These are phyloP conservation scores for Mucor indicus DNA, from an alignment of 371 early-diverging fungal genomes.

Conservation along the genomic window DNA sequence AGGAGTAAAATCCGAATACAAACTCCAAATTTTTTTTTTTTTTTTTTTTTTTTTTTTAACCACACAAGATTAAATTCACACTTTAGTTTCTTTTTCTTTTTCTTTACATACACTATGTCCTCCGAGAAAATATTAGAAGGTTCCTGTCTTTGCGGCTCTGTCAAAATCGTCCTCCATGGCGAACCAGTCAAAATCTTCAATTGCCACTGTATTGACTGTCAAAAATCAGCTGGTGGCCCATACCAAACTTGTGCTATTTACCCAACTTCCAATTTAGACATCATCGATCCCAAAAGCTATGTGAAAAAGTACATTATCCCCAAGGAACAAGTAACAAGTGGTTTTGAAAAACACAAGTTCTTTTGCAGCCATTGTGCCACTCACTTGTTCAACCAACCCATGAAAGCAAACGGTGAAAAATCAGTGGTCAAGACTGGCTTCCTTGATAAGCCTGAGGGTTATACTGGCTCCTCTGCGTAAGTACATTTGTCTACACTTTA, in stretches of 20 bases:
- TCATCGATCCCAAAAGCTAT: conserved; percentile 13
- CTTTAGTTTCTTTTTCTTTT: no score
- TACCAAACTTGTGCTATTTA: conserved; percentile 23
- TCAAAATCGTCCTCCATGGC: conserved; percentile 15
- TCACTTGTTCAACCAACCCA: conserved; percentile 21
- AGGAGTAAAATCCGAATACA: no score
- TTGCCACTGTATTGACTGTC: conserved; percentile 25
- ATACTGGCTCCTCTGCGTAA: conserved; percentile 5
- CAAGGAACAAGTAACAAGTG: conserved; percentile 11
- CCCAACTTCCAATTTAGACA: conserved; percentile 7
- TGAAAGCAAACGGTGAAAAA: conserved; percentile 25
- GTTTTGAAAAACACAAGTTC: conserved; percentile 26
- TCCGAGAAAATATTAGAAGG: no score
- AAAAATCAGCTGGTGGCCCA: conserved; percentile 26
- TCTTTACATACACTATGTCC: no score
- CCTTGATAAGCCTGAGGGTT: conserved; percentile 16
- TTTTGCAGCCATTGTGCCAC: conserved; percentile 26
- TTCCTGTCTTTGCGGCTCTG: conserved; percentile 18
- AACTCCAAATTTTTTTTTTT: no score
- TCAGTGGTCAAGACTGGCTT: conserved; percentile 26
- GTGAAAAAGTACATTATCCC: conserved; percentile 19
- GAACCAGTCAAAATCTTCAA: conserved; percentile 11
- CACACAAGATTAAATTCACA: no score
- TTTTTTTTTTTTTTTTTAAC: no score
- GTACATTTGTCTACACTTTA: neutral